Base-by-base conservation (phyloP, 495 filamentous ascomycete species). In the Penicillium cataractarum region DNA sequence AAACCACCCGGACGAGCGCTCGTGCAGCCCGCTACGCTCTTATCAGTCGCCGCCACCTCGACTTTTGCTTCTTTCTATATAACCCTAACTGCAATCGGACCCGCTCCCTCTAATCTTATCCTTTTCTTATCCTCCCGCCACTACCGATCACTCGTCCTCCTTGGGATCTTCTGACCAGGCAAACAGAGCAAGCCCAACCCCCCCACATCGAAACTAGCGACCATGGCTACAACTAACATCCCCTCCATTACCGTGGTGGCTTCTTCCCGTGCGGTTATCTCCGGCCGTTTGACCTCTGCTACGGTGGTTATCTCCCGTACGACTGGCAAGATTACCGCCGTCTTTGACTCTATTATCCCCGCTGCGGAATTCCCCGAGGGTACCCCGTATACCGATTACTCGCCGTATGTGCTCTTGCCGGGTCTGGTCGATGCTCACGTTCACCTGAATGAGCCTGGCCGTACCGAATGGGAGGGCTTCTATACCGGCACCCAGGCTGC, bases 381-480 rank as follows among this genome's bases (percentile, higher is more conserved):
- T 31, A 87, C 88, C 17, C 83, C 81, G 8, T 98, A 97, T 69
- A 83, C 82, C 46, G 90, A 99, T 79, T 89, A 96, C 78, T 90
- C 90, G 15, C 93, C 95, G n/a, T 83, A 88, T 76, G 80, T 97
- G 21, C 79, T 99, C 35, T 85, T 99, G 33, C 95, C 95, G 0
- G 95, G 95, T 21, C 81, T 99, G 35, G 95, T 99, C 12, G 95
- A 99, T 75, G 95, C 95, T 17, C 95, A 99, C 74, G 95, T 99
- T 33, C 95, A 99, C 76, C 86, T 99, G 68, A 99, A 99, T 70
- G 95, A 99, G 79, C 95, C 95, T 0, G 95, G 95, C 50, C 84
- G 95, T 22, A 98, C 95, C 40, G 95, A 99, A 86, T 99, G 95
- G 95, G 95, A 99, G 71, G 95, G 95, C 26, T 99, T 99, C 83